A percentile compares a stretch with the other conserved stretches of the same genome.
phyloP scores from a whole-genome alignment of 2,329 filamentous ascomycete genomes.

The Talaromyces sp. region DNA sequence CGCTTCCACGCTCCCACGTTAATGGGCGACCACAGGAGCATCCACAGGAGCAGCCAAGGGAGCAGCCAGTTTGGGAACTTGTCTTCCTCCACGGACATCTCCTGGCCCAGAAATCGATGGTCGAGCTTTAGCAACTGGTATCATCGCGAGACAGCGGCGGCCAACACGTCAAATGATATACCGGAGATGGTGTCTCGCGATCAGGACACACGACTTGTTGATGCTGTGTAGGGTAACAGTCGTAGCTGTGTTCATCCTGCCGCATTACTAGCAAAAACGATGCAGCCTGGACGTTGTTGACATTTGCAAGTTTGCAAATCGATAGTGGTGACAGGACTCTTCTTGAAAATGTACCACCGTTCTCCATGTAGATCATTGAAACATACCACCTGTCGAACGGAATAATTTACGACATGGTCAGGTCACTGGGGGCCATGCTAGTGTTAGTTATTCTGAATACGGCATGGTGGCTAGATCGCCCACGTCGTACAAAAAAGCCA shows the following conservation, averaged over 20 bases:
- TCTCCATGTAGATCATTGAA: not conserved
- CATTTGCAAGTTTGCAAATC: not conserved
- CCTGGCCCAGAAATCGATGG: not conserved
- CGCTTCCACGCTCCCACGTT: constrained; percentile 17
- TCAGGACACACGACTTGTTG: not conserved
- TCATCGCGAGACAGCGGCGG: not conserved
- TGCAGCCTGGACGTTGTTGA: not conserved
- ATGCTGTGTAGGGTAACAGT: not conserved
- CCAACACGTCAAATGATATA: not conserved
- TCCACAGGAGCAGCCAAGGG: not conserved
- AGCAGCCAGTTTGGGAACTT: not conserved
- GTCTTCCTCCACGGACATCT: not conserved
- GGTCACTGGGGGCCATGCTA: not conserved
- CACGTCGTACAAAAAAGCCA: not conserved
- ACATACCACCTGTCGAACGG: not conserved
- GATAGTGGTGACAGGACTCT: not conserved
- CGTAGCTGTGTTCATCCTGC: not conserved
- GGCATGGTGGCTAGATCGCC: not conserved
- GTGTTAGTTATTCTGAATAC: not conserved
- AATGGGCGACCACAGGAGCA: constrained; percentile 6
- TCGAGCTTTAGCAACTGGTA: not conserved
- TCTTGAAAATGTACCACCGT: not conserved
- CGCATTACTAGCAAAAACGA: not conserved
- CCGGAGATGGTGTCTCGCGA: not conserved
- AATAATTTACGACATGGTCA: not conserved